Evolutionary conservation across 352 stramenopile genomes (phyloP).

Genomic region (Globisporangium mamillatum): DNA sequence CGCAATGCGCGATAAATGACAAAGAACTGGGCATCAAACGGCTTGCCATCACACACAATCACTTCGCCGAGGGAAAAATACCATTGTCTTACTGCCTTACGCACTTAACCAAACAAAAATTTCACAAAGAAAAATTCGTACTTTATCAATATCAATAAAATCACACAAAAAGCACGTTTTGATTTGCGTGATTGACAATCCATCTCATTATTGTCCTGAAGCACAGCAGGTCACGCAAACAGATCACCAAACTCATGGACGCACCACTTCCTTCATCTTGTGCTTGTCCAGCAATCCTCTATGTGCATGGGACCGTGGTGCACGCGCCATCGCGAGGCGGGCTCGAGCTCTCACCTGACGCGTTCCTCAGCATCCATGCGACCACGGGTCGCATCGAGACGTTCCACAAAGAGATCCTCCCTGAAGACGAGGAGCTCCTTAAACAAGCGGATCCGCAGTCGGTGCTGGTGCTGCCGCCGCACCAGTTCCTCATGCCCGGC

Average conservation of each 20-base stretch:
- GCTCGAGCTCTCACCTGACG: constrained; percentile 41
- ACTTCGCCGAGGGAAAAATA: too few relatives aligned
- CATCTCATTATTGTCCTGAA: too few relatives aligned
- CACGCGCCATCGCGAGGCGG: constrained; percentile 38
- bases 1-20: too few relatives aligned
- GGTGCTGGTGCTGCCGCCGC: constrained; percentile 20
- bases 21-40: too few relatives aligned
- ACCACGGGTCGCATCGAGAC: constrained; percentile 31
- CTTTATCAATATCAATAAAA: too few relatives aligned
- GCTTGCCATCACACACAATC: too few relatives aligned
- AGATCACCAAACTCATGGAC: neutral
- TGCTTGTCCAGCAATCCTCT: constrained; percentile 18
- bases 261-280: neutral
- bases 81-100: too few relatives aligned
- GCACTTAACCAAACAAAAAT: too few relatives aligned
- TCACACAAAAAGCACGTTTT: too few relatives aligned
- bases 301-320: constrained; percentile 41
- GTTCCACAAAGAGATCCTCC: constrained; percentile 36
- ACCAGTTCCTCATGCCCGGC: constrained; percentile 83
- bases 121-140: too few relatives aligned
- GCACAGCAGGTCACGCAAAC: neutral
- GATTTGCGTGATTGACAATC: too few relatives aligned
- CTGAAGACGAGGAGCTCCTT: constrained; percentile 24
- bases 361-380: constrained; percentile 37
- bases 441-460: neutral